Evolutionary conservation across 306 rosid genomes (phyloP), one percentile per base, ranked within the genome.

Genomic region (Neltuma alba): DNA sequence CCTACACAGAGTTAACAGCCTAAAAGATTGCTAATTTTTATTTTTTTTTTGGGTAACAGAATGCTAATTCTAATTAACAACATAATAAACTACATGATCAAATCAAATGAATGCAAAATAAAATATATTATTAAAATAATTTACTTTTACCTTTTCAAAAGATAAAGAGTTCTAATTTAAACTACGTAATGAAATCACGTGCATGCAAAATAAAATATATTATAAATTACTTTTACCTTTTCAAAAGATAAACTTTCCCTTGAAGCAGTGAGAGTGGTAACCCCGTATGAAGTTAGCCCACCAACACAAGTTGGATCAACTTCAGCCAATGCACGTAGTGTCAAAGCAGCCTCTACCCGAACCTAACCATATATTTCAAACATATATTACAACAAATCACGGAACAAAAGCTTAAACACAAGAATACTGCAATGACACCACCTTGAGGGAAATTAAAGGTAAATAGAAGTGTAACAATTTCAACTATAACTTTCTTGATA

Each of bases 271-370:
- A 94, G 89, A 84, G 87, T 87, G 76, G 99, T 92, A 79, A 94
- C 93, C 69, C 94, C 97, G 83, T 88, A 94, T 73, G 99, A 91
- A 84, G 92, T 88, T 85, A 94, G 89, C 37, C 99, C 99, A 76
- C 99, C 93, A 58, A 94, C 99, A 88, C 99, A 94, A 64, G 97
- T 88, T 67, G 97, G 99, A 89, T 94, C 97, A 77, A 94, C 97
- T 88, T 94, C 99, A 72, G 93, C 97, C 89, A 94, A 78, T 25
- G 97, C 74, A 55, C 96, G 97, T 79, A 94, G 81, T 33, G 97
- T 88, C 81, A 92, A 87, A 83, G 97, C 92, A 85, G 99, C 99
- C 87, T 94, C 99, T 72, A 92, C 84, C 65, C 99, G 92, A 58
- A 94, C 99, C 99, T 94, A 89, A 75, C 63, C 76, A 77, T 44